Conservation (phyloP, 768 basidiomycete species). For the Calocybe indica region DNA sequence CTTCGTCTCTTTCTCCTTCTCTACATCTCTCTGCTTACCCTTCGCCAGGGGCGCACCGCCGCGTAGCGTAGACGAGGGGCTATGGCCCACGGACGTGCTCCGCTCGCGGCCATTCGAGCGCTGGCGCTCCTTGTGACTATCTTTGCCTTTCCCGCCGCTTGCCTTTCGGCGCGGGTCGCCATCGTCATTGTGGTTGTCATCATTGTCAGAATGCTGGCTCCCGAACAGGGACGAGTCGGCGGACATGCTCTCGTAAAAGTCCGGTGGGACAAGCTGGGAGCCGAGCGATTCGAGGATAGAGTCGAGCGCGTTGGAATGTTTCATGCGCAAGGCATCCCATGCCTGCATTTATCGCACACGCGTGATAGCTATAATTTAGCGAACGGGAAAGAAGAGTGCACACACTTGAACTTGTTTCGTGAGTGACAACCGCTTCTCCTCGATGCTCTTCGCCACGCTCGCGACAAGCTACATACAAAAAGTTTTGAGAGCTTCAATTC, state of each 20-base stretch:
- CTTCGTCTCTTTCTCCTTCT: constrained; percentile 4
- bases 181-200: constrained; percentile 9
- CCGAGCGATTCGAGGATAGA: constrained; percentile 67
- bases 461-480: constrained; percentile 53
- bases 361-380: neutral
- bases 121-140: constrained; percentile 12
- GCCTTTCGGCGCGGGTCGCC: too few species aligned
- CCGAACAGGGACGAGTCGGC: constrained; percentile 76
- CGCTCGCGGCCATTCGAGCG: constrained; percentile 8
- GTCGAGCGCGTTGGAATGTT: constrained; percentile 61
- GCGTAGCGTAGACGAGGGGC: constrained; percentile 37
- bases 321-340: constrained; percentile 63
- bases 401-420: constrained; percentile 57
- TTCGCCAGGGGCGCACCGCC: constrained; percentile 3
- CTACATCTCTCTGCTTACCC: constrained; percentile 9
- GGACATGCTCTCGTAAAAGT: constrained; percentile 58
- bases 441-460: constrained; percentile 67
- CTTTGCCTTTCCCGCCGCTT: too few species aligned
- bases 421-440: constrained; percentile 60
- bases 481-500: neutral
- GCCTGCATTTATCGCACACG: constrained; percentile 32
- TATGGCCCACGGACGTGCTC: constrained; percentile 19
- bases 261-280: constrained; percentile 67
- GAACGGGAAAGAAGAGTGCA: constrained; percentile 2
- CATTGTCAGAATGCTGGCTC: constrained; percentile 56